Evolutionary conservation across 2,329 filamentous ascomycete species (phyloP).

Genomic region (Colletotrichum theobromicola): DNA sequence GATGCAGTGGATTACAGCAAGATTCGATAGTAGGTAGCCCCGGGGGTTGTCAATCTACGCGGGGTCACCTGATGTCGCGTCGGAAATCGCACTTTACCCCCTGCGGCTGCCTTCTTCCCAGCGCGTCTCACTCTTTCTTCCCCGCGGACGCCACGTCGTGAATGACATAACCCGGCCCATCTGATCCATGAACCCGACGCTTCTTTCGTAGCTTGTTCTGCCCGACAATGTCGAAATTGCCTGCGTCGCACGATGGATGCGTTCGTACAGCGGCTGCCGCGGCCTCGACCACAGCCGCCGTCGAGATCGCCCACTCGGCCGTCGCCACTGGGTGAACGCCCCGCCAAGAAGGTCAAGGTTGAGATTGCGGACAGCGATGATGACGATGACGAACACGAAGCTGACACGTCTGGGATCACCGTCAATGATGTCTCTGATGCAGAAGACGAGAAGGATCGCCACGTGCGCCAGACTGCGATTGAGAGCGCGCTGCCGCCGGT

Average conservation of each 20-base stretch:
- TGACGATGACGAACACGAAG: slow-evolving; percentile 23
- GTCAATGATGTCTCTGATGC: slow-evolving; percentile 24
- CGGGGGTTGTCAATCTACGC: slow-evolving; percentile 13
- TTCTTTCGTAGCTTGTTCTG: not conserved
- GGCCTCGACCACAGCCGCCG: not conserved
- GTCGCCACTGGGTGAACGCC: slow-evolving; percentile 28
- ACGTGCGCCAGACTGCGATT: slow-evolving; percentile 62
- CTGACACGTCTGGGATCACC: slow-evolving; percentile 33
- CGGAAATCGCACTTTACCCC: not conserved
- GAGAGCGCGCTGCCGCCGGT: slow-evolving; percentile 75
- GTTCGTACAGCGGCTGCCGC: slow-evolving; percentile 37
- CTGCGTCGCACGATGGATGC: slow-evolving; percentile 37
- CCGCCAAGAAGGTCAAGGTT: slow-evolving; percentile 39
- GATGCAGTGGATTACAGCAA: not conserved
- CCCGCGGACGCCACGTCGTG: slow-evolving; percentile 7
- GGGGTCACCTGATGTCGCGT: slow-evolving; percentile 47
- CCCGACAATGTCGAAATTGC: not conserved
- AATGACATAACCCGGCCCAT: not conserved
- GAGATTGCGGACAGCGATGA: slow-evolving; percentile 25
- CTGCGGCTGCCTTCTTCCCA: slow-evolving; percentile 2
- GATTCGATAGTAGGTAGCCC: not conserved
- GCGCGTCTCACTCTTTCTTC: not conserved
- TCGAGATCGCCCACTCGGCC: slow-evolving; percentile 6
- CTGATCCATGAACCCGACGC: not conserved
- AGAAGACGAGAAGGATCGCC: slow-evolving; percentile 29